Base-by-base conservation (phyloP, 371 early-diverging fungal species). In the Mortierella sp. region DNA sequence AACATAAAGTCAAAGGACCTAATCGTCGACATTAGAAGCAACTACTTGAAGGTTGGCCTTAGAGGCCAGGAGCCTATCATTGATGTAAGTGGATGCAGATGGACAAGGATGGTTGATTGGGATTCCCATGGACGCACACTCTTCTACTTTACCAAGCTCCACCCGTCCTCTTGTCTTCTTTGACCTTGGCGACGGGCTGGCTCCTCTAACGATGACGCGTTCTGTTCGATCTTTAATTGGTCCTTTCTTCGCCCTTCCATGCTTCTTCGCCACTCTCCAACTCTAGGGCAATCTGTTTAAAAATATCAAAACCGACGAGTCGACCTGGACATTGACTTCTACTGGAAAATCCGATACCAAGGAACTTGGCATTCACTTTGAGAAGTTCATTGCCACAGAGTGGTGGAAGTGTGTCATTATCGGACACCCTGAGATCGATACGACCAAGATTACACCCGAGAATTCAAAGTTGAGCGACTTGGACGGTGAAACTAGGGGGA, bases 331-430 rank as follows among this genome's bases (percentile, higher is more conserved):
- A 13, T 44, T 96, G 56, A 92, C n/a, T n/a, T 34, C 34, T 7
- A 10, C 34, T 10, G 10, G 34, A 34, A 34, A 34, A 4, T 34
- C 89, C 54, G 87, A 92, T 62, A 86, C 85, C 69, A 83, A 88
- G 31, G 92, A 93, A 79, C 67, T 96, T 10, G 61, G 81, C 14
- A 85, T 96, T 29, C 93, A 94, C 56, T 72, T 96, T 53, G 96
- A 96, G 79, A 96, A 96, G 78, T 65, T 83, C 29, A 94, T 94
- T 70, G 79, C 86, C 37, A 85, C 86, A 83, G 90, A 94, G 65
- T 96, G 97, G 97, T 96, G 97, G 97, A 89, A 92, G 71, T 86
- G 90, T 78, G 95, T 95, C 22, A 86, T 95, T 6, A 85, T 87
- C 17, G 86, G 87, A 28, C 92, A 93, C 62, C 93, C 95, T 43